Percentiles rank a stretch among this genome's conserved stretches.
These are phyloP conservation scores for Aureobasidium melanogenum DNA, from an alignment of 2,329 filamentous ascomycete species.

Conservation along the genomic window DNA sequence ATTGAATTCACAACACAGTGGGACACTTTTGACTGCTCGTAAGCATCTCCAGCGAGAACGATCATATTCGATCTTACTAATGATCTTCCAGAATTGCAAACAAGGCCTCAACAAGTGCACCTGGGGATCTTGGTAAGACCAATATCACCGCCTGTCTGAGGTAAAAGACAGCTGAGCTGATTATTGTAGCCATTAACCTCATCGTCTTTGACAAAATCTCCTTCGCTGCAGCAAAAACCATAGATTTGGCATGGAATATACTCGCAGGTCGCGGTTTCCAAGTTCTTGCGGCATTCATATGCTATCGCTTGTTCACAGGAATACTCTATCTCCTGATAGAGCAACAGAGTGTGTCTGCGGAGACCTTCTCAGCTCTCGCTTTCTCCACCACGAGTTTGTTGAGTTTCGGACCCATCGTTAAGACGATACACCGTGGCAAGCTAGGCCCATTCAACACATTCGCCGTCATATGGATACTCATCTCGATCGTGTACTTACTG, in stretches of 20 bases:
- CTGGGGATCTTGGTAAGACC: background rate
- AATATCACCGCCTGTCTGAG: background rate
- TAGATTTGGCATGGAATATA: background rate
- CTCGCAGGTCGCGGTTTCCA: background rate
- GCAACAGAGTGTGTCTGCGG: background rate
- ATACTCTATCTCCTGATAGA: background rate
- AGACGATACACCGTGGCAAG: background rate
- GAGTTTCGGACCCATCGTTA: background rate
- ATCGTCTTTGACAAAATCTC: background rate
- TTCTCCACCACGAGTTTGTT: background rate
- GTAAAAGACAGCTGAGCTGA: background rate
- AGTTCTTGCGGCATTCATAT: background rate
- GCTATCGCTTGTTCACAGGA: background rate
- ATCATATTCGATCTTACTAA: background rate
- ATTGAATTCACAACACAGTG: background rate
- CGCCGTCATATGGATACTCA: background rate
- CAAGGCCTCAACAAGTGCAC: background rate
- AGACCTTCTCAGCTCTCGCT: background rate
- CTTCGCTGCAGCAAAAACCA: background rate
- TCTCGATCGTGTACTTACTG: background rate
- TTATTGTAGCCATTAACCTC: background rate
- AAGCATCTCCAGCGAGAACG: background rate
- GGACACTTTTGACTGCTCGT: background rate
- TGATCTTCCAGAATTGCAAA: background rate
- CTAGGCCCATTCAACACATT: background rate